These are phyloP conservation scores for Microascus cirrosus DNA, from an alignment of 2,329 filamentous ascomycete species.

Conservation along the genomic window DNA sequence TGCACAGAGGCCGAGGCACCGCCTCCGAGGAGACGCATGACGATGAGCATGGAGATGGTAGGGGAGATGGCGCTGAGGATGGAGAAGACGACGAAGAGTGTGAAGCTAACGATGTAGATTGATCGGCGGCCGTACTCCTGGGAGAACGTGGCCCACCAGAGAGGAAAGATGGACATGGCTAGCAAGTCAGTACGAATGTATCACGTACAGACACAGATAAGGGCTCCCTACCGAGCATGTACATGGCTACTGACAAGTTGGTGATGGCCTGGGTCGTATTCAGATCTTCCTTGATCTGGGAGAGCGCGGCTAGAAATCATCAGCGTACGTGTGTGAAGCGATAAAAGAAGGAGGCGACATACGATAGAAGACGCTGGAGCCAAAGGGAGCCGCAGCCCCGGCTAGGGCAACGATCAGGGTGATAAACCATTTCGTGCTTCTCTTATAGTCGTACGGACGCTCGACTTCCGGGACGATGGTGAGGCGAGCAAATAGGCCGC, in stretches of 20 bases:
- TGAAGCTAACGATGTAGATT: conserved; percentile 69
- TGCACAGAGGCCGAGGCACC: conserved; percentile 73
- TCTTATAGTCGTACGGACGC: conserved; percentile 60
- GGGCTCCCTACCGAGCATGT: conserved; percentile 46
- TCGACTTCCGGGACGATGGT: conserved; percentile 70
- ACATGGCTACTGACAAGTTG: conserved; percentile 67
- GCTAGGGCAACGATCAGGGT: conserved; percentile 69
- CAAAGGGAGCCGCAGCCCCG: conserved; percentile 68
- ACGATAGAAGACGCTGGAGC: conserved; percentile 77
- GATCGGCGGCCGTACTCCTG: conserved; percentile 61
- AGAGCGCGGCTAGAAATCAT: conserved; percentile 49
- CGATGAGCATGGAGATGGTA: conserved; percentile 65
- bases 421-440: conserved; percentile 72
- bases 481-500: conserved; percentile 63
- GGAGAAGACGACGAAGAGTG: conserved; percentile 60
- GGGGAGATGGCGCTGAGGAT: conserved; percentile 56
- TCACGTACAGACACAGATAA: not conserved
- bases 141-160: conserved; percentile 81
- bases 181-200: not conserved
- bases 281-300: conserved; percentile 51
- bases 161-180: conserved; percentile 69
- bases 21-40: conserved; percentile 63
- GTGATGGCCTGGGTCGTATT: conserved; percentile 52
- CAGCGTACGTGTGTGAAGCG: not conserved
- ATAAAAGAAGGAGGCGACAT: conserved; percentile 19